These are phyloP conservation scores for Wickerhamiella slavikovae DNA, from an alignment of 805 yeast genomes.

Conservation along the genomic window DNA sequence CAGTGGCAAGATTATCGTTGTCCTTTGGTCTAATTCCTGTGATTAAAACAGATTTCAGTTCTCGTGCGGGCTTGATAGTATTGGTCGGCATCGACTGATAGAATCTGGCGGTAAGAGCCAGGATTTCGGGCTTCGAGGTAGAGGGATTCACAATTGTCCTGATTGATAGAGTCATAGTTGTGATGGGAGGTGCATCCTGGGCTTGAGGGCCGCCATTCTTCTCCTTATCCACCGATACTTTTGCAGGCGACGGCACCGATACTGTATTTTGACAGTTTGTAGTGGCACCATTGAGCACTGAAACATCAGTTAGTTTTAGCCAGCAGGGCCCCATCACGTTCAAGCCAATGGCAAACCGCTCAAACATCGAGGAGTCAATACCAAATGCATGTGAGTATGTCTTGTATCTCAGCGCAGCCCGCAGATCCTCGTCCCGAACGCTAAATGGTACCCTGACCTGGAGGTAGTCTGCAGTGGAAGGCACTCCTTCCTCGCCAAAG, in stretches of 20 bases:
- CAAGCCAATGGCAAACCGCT: slow-evolving; percentile 62
- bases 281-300: slow-evolving; percentile 37
- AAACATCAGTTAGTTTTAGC: slow-evolving; percentile 52
- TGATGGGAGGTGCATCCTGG: slow-evolving; percentile 39
- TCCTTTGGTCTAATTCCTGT: slow-evolving; percentile 65
- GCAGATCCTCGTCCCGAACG: slow-evolving; percentile 21
- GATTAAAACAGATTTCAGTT: slow-evolving; percentile 37
- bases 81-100: slow-evolving; percentile 46
- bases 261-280: slow-evolving; percentile 74
- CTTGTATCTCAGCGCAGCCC: slow-evolving; percentile 48
- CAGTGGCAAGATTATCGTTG: slow-evolving; percentile 50
- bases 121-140: slow-evolving; percentile 67
- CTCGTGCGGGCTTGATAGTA: slow-evolving; percentile 40
- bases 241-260: slow-evolving; percentile 20
- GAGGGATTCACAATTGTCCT: slow-evolving; percentile 63
- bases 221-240: slow-evolving; percentile 24
- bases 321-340: slow-evolving; percentile 96
- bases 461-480: slow-evolving; percentile 60
- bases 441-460: slow-evolving; percentile 52
- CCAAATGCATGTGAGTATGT: slow-evolving; percentile 72
- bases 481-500: slow-evolving; percentile 65
- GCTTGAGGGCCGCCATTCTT: slow-evolving; percentile 7
- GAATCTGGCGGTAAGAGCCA: slow-evolving; percentile 59
- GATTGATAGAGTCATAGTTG: slow-evolving; percentile 51
- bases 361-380: slow-evolving; percentile 50